These are phyloP conservation scores for Cryptosporidium ubiquitum DNA, from an alignment of 169 alveolate species.

Conservation along the genomic window DNA sequence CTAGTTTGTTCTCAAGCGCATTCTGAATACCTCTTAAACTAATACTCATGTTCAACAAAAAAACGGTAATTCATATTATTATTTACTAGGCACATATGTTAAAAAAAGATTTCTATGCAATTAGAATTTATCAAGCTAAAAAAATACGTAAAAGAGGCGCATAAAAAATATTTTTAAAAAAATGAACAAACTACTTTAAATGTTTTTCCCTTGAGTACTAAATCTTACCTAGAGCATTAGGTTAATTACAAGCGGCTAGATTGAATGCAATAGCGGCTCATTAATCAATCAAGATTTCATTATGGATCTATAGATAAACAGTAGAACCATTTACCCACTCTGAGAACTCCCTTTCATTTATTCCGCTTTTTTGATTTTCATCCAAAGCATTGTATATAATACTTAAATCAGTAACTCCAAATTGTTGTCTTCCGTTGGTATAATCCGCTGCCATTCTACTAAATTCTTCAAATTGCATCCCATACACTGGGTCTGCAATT, in stretches of 20 bases:
- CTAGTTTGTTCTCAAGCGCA: conserved; percentile 37
- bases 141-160: not conserved
- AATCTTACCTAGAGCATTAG: not conserved
- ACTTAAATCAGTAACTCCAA: conserved; percentile 88
- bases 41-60: conserved; percentile 3
- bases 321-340: conserved; percentile 89
- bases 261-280: not conserved
- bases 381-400: conserved; percentile 89
- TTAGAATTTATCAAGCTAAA: too few species aligned
- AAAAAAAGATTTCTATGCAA: not conserved
- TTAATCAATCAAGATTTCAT: not conserved
- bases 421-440: conserved; percentile 88
- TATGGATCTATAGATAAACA: conserved; percentile 9
- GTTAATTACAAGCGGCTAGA: not conserved
- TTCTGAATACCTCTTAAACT: conserved; percentile 32
- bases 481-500: conserved; percentile 89
- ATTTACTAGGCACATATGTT: not conserved
- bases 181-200: not conserved
- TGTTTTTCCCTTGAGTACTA: not conserved
- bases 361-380: conserved; percentile 90
- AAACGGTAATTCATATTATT: not conserved
- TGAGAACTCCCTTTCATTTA: conserved; percentile 89
- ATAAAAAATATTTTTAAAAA: too few species aligned
- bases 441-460: conserved; percentile 90
- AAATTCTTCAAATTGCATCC: conserved; percentile 92